Conservation (phyloP, 306 rosid species). For the Senna tora region DNA sequence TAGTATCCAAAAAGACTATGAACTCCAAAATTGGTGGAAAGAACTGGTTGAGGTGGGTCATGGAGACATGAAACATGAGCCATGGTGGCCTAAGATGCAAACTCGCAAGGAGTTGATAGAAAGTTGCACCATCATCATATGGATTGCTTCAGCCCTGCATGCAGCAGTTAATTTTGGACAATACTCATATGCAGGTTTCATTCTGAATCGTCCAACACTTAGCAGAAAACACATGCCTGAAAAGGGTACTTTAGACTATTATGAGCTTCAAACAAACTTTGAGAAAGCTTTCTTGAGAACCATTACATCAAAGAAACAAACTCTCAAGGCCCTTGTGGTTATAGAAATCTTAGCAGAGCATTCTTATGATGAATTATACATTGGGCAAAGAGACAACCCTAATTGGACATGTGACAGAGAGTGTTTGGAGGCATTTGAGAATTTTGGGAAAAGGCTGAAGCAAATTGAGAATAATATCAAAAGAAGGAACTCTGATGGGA, state of each 20-base stretch:
- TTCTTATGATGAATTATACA: too few species aligned
- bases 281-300: too few species aligned
- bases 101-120: neutral
- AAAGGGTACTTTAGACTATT: neutral
- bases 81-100: neutral
- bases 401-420: too few species aligned
- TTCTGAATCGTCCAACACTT: neutral
- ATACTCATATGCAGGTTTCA: neutral
- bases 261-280: neutral
- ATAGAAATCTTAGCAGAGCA: too few species aligned
- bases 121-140: neutral
- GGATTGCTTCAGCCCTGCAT: constrained; percentile 9
- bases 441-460: too few species aligned
- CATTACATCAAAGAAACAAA: too few species aligned
- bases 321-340: too few species aligned
- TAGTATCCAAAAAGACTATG: neutral
- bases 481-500: neutral
- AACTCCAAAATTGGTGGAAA: constrained; percentile 3
- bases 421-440: too few species aligned
- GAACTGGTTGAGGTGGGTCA: constrained; percentile 2
- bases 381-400: too few species aligned
- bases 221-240: neutral
- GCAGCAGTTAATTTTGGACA: constrained; percentile 13
- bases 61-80: constrained; percentile 2
- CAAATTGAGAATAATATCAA: too few species aligned